phyloP scores from a whole-genome alignment of 352 stramenopile species.

The Pythium phragmiticola region DNA sequence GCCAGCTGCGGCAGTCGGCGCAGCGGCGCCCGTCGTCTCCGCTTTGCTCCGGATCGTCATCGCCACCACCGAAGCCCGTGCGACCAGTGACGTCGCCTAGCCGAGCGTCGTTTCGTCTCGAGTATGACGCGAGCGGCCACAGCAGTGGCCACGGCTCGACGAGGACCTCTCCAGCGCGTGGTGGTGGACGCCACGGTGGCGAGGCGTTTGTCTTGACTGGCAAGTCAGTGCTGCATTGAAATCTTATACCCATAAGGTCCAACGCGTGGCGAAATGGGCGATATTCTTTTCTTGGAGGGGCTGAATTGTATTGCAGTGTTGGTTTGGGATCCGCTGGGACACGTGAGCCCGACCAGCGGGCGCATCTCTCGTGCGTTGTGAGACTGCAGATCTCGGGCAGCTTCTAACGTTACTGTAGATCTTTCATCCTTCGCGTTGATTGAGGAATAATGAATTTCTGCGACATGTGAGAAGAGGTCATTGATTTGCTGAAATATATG shows the following conservation, averaged over 20 bases:
- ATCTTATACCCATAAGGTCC: too few species aligned
- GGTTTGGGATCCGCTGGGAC: too few species aligned
- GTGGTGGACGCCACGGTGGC: background rate
- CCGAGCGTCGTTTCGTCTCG: background rate
- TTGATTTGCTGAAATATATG: too few species aligned
- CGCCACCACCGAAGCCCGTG: background rate
- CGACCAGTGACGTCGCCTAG: constrained; percentile 1
- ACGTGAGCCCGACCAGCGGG: too few species aligned
- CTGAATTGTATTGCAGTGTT: too few species aligned
- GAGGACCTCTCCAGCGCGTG: background rate
- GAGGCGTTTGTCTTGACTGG: constrained; percentile 10
- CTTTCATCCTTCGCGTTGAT: too few species aligned
- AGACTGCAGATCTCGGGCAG: too few species aligned
- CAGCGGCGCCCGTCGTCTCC: background rate
- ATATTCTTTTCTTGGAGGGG: background rate
- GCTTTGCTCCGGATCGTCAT: background rate
- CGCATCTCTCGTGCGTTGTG: too few species aligned
- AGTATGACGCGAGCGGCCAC: background rate
- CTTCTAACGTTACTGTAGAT: too few species aligned
- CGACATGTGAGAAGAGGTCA: too few species aligned
- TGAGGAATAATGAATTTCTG: too few species aligned
- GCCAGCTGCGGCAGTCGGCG: background rate
- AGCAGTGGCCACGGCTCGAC: background rate
- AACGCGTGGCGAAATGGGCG: background rate
- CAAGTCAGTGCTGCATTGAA: constrained; percentile 1